Evolutionary conservation across 2,329 filamentous ascomycete genomes (phyloP).

Genomic region (Sporothrix humicola): DNA sequence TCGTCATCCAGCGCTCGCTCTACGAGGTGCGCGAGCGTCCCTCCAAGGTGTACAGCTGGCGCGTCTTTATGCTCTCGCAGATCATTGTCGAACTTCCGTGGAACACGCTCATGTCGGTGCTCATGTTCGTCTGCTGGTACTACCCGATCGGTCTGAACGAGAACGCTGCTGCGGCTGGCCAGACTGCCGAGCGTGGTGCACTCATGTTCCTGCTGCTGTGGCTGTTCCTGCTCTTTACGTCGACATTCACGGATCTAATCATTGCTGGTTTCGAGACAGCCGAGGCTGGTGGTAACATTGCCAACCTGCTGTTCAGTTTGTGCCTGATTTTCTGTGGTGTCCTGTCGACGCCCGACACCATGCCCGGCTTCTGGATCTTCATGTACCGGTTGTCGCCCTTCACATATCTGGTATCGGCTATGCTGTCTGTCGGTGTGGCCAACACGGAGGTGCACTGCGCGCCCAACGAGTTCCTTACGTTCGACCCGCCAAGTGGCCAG

Average conservation of each 20-base stretch:
- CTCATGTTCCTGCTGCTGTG: conserved; percentile 82
- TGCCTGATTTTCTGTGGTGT: conserved; percentile 67
- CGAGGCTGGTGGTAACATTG: conserved; percentile 69
- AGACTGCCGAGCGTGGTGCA: conserved; percentile 70
- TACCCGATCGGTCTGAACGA: conserved; percentile 79
- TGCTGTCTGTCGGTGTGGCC: conserved; percentile 73
- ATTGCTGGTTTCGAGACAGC: conserved; percentile 73
- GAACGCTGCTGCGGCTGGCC: conserved; percentile 67
- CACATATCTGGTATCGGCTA: conserved; percentile 77
- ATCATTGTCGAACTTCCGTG: conserved; percentile 86
- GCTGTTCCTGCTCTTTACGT: conserved; percentile 76
- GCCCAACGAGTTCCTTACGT: conserved; percentile 69
- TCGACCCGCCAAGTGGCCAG: conserved; percentile 63
- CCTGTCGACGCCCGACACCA: conserved; percentile 59
- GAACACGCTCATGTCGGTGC: conserved; percentile 74
- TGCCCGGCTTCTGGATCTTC: conserved; percentile 79
- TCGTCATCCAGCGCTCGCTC: conserved; percentile 78
- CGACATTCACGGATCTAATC: conserved; percentile 74
- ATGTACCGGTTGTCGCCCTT: conserved; percentile 85
- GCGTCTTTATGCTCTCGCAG: conserved; percentile 81
- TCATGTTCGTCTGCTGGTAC: conserved; percentile 75
- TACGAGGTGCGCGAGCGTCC: conserved; percentile 87
- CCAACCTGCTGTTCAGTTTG: conserved; percentile 64
- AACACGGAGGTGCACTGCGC: conserved; percentile 70
- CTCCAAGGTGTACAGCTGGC: conserved; percentile 84